Evolutionary conservation across 345 rosid species (phyloP), one percentile per base, ranked within the genome.

Genomic region (Linum lewisii): DNA sequence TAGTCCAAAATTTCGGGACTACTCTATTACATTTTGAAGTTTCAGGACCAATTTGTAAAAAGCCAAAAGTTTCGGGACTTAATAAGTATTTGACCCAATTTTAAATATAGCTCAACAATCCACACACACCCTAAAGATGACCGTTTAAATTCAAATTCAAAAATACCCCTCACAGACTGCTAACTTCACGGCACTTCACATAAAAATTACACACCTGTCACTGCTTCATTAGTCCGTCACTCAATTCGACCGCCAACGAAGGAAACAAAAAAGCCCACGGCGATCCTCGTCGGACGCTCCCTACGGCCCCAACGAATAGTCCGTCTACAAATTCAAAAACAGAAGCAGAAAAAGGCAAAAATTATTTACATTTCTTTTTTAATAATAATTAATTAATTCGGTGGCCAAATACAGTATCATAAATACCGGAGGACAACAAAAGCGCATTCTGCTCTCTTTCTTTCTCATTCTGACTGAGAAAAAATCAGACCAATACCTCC

Each of bases 61-160:
- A n/a, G n/a, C n/a, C n/a, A n/a, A n/a, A n/a, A n/a, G n/a, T n/a
- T n/a, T n/a, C n/a, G n/a, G n/a, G n/a, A n/a, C n/a, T n/a, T n/a
- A n/a, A n/a, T n/a, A n/a, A n/a, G n/a, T n/a, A n/a, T n/a, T n/a
- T n/a, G n/a, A n/a, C n/a, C n/a, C n/a, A n/a, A n/a, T n/a, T n/a
- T n/a, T n/a, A n/a, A n/a, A n/a, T 4, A 29, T 29, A 29, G 34
- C 34, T 29, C 34, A 29, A 29, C 7, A 29, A 29, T 29, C 34
- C 34, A 29, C 34, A 29, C 34, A 29, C 34, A 16, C 47, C 18
- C 47, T 16, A 16, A 42, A 42, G 47, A 42, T 52, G 56, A 52
- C 56, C 56, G 56, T 52, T 52, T 52, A 52, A 52, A 52, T 52
- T 52, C 56, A 24, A 52, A 52, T 52, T 52, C 56, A 52, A 52